Percentiles rank a stretch among this genome's conserved stretches.
These are phyloP conservation scores for Galium porrigens DNA, from an alignment of 305 asterid genomes.

Conservation along the genomic window DNA sequence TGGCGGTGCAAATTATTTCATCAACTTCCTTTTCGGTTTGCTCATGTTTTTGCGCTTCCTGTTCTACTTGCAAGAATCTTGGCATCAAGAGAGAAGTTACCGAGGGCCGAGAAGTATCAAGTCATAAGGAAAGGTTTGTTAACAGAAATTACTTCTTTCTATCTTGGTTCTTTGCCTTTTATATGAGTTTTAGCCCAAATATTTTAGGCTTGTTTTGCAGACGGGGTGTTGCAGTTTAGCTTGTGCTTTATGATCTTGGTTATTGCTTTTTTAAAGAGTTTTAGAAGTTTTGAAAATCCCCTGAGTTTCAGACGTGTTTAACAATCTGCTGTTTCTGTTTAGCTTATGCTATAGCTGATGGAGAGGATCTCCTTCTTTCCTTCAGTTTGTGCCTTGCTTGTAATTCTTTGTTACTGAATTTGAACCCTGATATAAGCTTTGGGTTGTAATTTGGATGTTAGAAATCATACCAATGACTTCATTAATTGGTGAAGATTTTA, in stretches of 20 bases:
- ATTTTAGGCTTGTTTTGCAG: background rate
- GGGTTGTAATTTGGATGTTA: constrained; percentile 72
- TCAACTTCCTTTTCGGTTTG: constrained; percentile 11
- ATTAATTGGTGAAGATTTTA: constrained; percentile 32
- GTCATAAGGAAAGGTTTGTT: constrained; percentile 27
- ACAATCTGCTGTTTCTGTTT: background rate
- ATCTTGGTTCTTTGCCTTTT: background rate
- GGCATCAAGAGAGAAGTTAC: constrained; percentile 41
- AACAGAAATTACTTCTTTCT: background rate
- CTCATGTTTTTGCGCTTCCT: constrained; percentile 6
- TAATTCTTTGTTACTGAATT: constrained; percentile 38
- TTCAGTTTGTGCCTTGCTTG: constrained; percentile 12
- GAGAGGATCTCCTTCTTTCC: background rate
- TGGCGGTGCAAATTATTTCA: background rate
- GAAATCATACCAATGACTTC: constrained; percentile 37
- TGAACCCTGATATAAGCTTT: constrained; percentile 82
- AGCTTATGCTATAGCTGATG: background rate
- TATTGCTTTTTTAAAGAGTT: background rate
- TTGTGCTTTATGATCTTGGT: background rate
- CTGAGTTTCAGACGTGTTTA: background rate
- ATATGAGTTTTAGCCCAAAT: background rate
- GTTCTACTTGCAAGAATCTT: constrained; percentile 31
- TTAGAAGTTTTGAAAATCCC: background rate
- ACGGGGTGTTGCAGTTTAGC: background rate
- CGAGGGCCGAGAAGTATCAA: constrained; percentile 38